phyloP scores from a whole-genome alignment of 805 yeast genomes.

The Ogataea paradorogensis region DNA sequence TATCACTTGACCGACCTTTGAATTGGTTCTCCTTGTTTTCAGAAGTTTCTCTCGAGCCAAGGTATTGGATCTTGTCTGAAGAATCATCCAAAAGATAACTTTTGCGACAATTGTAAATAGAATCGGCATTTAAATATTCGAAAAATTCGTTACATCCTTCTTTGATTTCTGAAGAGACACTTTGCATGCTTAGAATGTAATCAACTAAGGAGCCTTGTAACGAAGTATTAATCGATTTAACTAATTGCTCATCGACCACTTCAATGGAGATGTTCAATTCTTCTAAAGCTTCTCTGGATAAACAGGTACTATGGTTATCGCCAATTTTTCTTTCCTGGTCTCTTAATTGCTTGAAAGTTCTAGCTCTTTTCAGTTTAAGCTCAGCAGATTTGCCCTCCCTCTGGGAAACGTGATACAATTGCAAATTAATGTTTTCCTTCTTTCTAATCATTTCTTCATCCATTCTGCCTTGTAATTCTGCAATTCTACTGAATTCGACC shows the following conservation, averaged over 20 bases:
- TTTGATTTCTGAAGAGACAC: constrained; percentile 27
- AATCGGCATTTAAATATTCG: constrained; percentile 24
- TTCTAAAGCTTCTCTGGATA: constrained; percentile 50
- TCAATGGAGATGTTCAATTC: constrained; percentile 48
- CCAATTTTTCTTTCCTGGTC: constrained; percentile 47
- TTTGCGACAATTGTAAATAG: constrained; percentile 21
- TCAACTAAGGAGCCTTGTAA: constrained; percentile 46
- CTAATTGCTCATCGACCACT: constrained; percentile 50
- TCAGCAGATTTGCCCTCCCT: constrained; percentile 48
- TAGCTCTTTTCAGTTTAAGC: constrained; percentile 35
- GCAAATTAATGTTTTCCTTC: constrained; percentile 41
- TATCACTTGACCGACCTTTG: constrained; percentile 8
- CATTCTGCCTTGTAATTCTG: constrained; percentile 36
- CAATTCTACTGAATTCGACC: constrained; percentile 38
- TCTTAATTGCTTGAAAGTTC: constrained; percentile 37
- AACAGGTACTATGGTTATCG: constrained; percentile 40
- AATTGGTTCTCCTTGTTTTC: constrained; percentile 21
- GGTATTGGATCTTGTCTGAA: constrained; percentile 19
- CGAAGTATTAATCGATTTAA: constrained; percentile 43
- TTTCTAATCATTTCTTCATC: constrained; percentile 39
- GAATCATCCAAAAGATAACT: constrained; percentile 17
- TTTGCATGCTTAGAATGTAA: constrained; percentile 36
- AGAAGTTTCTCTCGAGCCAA: constrained; percentile 18
- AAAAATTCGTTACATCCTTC: constrained; percentile 32
- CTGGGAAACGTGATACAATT: constrained; percentile 44